Evolutionary conservation across 768 basidiomycete genomes (phyloP).

Genomic region (Suillus alpinus): DNA sequence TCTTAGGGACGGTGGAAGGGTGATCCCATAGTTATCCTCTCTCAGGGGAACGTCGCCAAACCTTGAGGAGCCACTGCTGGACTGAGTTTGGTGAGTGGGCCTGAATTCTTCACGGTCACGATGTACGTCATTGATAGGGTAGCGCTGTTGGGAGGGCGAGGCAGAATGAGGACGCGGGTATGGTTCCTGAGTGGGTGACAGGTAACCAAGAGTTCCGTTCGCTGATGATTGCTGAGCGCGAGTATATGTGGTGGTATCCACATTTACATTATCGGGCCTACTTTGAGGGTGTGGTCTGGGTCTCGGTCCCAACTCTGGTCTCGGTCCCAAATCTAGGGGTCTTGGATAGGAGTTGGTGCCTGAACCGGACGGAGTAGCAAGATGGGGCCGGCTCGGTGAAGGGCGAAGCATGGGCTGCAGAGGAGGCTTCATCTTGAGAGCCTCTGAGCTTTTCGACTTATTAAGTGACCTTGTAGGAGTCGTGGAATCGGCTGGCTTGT

Average conservation of each 20-base stretch:
- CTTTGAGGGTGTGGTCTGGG: slow-evolving; percentile 30
- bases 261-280: slow-evolving; percentile 14
- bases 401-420: slow-evolving; percentile 22
- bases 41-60: slow-evolving; percentile 30
- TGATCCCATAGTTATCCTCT: slow-evolving; percentile 27
- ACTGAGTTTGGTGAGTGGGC: slow-evolving; percentile 27
- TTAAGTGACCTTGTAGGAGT: slow-evolving; percentile 28
- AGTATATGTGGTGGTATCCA: slow-evolving; percentile 15
- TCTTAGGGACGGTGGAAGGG: slow-evolving; percentile 26
- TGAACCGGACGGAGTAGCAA: slow-evolving; percentile 19
- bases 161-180: slow-evolving; percentile 65
- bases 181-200: slow-evolving; percentile 53
- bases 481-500: slow-evolving; percentile 32
- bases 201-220: slow-evolving; percentile 21
- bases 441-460: slow-evolving; percentile 28
- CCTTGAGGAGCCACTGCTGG: slow-evolving; percentile 26
- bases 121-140: slow-evolving; percentile 17
- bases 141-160: slow-evolving; percentile 32
- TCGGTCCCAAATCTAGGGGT: slow-evolving; percentile 18
- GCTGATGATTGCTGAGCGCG: slow-evolving; percentile 18
- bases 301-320: slow-evolving; percentile 18
- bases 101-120: slow-evolving; percentile 31
- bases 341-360: slow-evolving; percentile 13
- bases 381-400: slow-evolving; percentile 29
- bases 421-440: slow-evolving; percentile 19